Evolutionary conservation across 495 filamentous ascomycete genomes (phyloP).

Genomic region (Neurospora sp.): DNA sequence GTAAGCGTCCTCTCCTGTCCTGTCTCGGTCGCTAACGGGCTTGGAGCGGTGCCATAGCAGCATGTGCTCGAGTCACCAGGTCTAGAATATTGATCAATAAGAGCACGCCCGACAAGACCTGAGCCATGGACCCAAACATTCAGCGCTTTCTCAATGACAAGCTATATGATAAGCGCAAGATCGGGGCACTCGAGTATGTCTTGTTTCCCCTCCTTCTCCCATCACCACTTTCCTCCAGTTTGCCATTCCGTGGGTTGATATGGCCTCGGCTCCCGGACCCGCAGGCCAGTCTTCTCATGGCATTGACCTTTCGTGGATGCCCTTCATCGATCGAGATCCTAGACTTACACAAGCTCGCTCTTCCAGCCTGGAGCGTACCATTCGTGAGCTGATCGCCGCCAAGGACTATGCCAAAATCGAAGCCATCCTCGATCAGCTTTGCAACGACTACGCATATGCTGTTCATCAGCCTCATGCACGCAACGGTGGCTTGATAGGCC

Average conservation of each 20-base stretch:
- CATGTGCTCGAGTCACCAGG: neutral
- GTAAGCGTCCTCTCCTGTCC: neutral
- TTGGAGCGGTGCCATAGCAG: neutral
- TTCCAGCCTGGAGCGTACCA: slow-evolving; percentile 73
- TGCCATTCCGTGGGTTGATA: slow-evolving; percentile 2
- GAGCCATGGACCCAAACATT: slow-evolving; percentile 74
- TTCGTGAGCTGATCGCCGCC: slow-evolving; percentile 70
- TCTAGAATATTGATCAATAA: neutral
- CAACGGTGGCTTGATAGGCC: slow-evolving; percentile 91
- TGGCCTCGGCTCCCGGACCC: slow-evolving; percentile 4
- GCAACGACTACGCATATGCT: slow-evolving; percentile 95
- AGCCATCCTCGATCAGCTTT: slow-evolving; percentile 88
- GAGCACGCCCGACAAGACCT: neutral
- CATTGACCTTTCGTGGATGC: neutral
- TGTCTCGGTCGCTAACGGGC: neutral
- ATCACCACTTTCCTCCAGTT: neutral
- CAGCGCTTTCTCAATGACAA: slow-evolving; percentile 93
- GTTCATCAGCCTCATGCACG: slow-evolving; percentile 95
- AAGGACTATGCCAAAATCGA: slow-evolving; percentile 69
- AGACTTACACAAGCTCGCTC: slow-evolving; percentile 7
- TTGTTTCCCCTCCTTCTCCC: neutral
- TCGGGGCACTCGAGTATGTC: slow-evolving; percentile 90
- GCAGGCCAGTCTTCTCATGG: neutral
- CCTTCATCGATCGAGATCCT: neutral
- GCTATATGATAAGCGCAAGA: slow-evolving; percentile 94